Evolutionary conservation across 352 stramenopile species (phyloP), one percentile per base, ranked within the genome.

Genomic region (Plasmopara muralis): DNA sequence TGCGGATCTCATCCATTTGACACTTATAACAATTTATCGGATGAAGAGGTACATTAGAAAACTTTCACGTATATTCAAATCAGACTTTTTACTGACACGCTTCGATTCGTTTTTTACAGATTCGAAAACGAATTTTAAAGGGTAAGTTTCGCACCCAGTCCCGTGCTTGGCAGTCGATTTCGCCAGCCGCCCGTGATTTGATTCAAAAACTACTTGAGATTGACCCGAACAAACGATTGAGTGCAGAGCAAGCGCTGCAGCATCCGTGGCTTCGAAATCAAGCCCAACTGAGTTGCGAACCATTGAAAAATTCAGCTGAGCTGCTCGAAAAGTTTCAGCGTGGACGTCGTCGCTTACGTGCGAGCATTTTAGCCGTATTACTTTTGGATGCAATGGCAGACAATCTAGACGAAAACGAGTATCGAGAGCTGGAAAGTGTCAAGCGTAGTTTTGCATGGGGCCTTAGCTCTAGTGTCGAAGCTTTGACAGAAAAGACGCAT

Each of bases 1-100:
- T 91, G 78, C n/a, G 83, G 83, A 10, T 70, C 73, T 9, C 83
- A 93, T 44, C 83, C 83, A 31, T 93, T 91, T 49, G 83, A 93
- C 52, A 77, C 78, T 15, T 87, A 89, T 55, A 93, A 93, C 66
- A 89, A 90, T 49, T 56, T 89, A 47, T 85, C 78, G 0, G 83
- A 93, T 42, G 76, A 90, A 62, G 78, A 90, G 70, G 77, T 87
- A 62, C 13, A 55, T 28, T 10, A 2, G 6, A 4, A 2, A 43
- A 5, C 39, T 9, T 8, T 42, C 30, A 20, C 25, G 9, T 49
- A 13, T 51, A 28, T 30, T 41, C 39, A 25, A 25, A 25, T 25
- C 20, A 25, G 20, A 25, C 0, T 16, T 31, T 18, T 39, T 43
- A 9, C 12, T 60, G 30, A 58, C 29, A n/a, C 1, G 6, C 9